phyloP scores from a whole-genome alignment of 1,284 basidiomycete species.

The Butyriboletus appendiculatus region DNA sequence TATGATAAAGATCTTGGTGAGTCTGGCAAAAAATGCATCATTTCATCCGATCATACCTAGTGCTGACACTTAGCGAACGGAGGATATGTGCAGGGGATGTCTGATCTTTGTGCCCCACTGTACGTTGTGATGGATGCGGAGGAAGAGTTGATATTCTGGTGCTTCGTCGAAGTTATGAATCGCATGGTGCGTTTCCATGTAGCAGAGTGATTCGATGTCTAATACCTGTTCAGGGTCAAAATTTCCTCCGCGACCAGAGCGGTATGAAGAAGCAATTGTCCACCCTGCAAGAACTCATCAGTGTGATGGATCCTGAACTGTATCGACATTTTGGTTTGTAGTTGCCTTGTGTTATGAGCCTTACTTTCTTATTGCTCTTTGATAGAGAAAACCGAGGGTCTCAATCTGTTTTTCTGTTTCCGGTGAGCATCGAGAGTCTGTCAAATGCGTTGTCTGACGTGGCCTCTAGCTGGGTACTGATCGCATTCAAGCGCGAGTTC shows the following conservation, averaged over 20 bases:
- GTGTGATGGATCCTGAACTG: slow-evolving; percentile 92
- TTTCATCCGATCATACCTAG: slow-evolving; percentile 11
- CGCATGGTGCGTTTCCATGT: slow-evolving; percentile 69
- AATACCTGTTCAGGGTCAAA: slow-evolving; percentile 68
- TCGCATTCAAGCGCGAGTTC: slow-evolving; percentile 96
- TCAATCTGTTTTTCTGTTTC: slow-evolving; percentile 99
- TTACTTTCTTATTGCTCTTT: not conserved
- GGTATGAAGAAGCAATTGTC: slow-evolving; percentile 96
- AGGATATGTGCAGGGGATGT: slow-evolving; percentile 98
- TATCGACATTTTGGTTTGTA: slow-evolving; percentile 78
- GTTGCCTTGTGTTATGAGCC: not conserved
- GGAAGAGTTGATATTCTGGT: slow-evolving; percentile 93
- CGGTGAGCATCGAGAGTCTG: slow-evolving; percentile 50
- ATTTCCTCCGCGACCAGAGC: slow-evolving; percentile 95
- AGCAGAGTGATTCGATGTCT: slow-evolving; percentile 1
- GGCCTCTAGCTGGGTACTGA: slow-evolving; percentile 72
- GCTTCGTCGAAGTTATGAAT: slow-evolving; percentile 93
- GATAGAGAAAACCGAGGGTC: slow-evolving; percentile 82
- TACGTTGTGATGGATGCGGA: slow-evolving; percentile 92
- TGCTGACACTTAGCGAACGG: slow-evolving; percentile 26
- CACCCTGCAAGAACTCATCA: slow-evolving; percentile 88
- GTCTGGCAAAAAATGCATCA: slow-evolving; percentile 32
- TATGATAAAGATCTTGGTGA: slow-evolving; percentile 86
- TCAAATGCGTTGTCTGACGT: not conserved
- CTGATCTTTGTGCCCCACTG: slow-evolving; percentile 91